A percentile compares a stretch with the other conserved stretches of the same genome.
These are phyloP conservation scores for Dictyostelium capitatum DNA, from an alignment of 78 protist species.

Conservation along the genomic window DNA sequence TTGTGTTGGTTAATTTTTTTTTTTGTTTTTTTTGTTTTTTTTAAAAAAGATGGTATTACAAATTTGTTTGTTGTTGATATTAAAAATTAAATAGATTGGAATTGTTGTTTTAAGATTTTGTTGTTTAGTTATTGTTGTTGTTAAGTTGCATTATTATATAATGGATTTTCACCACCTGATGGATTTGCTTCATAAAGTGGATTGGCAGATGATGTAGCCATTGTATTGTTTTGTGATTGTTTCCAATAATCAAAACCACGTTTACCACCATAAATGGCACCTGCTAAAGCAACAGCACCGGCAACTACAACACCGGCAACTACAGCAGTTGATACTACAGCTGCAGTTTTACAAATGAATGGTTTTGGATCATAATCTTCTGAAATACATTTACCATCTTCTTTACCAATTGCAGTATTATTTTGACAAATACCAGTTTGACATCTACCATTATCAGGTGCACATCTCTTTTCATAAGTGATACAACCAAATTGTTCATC, in stretches of 20 bases:
- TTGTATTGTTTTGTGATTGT: slow-evolving; percentile 5
- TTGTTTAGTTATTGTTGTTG: not conserved
- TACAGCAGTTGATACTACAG: slow-evolving; percentile 7
- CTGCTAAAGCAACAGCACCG: slow-evolving; percentile 46
- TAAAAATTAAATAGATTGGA: not conserved
- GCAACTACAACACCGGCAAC: slow-evolving; percentile 41
- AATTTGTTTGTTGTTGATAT: too few relatives aligned
- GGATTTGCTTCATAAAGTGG: slow-evolving; percentile 65
- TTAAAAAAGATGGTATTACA: not conserved
- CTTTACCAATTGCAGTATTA: not conserved
- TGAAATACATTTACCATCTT: slow-evolving; percentile 12
- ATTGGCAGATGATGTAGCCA: slow-evolving; percentile 43
- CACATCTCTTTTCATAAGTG: slow-evolving; percentile 12
- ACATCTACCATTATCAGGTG: slow-evolving; percentile 23
- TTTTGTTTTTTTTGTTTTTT: not conserved
- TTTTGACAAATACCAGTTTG: slow-evolving; percentile 22
- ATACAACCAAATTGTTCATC: slow-evolving; percentile 34
- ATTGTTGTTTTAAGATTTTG: not conserved
- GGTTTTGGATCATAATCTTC: slow-evolving; percentile 24
- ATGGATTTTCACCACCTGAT: slow-evolving; percentile 30
- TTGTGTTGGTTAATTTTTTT: not conserved
- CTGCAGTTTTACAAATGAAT: slow-evolving; percentile 38
- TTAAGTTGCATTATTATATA: not conserved
- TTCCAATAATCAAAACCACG: slow-evolving; percentile 19
- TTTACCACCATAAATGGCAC: not conserved